phyloP scores from a whole-genome alignment of 148 eudicot species.

The Beta vulgaris region DNA sequence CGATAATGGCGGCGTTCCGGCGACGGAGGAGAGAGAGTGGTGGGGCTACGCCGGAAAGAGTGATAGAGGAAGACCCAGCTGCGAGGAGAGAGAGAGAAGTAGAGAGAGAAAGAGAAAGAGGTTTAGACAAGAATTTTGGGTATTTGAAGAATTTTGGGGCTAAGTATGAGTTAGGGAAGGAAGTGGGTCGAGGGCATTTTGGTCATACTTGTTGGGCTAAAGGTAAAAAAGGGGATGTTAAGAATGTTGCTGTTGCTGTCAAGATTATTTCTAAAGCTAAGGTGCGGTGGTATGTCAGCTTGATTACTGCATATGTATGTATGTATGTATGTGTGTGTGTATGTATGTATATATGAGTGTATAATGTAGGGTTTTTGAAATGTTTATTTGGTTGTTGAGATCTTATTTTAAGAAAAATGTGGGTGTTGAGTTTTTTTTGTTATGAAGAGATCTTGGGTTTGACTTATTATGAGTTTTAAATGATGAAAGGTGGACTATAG shows the following conservation, averaged over 20 bases:
- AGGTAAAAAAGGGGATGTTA: conserved; percentile 82
- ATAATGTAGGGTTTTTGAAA: neutral
- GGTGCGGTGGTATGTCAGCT: conserved; percentile 55
- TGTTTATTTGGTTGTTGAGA: neutral
- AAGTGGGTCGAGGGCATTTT: conserved; percentile 96
- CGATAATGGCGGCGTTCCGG: conserved; percentile 76
- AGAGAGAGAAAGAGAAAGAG: conserved; percentile 17
- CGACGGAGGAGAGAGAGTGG: conserved; percentile 37
- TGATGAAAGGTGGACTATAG: neutral
- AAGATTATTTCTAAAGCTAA: conserved; percentile 97
- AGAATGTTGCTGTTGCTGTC: conserved; percentile 71
- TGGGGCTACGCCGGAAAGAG: conserved; percentile 30
- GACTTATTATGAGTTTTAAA: neutral
- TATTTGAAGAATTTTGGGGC: conserved; percentile 57
- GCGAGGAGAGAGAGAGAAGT: conserved; percentile 24
- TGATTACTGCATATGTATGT: conserved; percentile 11
- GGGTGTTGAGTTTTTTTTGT: neutral
- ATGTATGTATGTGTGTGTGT: neutral
- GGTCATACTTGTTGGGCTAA: conserved; percentile 95
- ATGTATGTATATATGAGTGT: neutral
- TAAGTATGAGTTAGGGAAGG: conserved; percentile 88
- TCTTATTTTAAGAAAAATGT: neutral
- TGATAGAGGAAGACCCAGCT: conserved; percentile 34
- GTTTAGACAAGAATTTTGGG: conserved; percentile 83
- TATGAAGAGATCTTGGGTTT: too few species aligned